Percentiles rank a stretch among this genome's conserved stretches.
These are phyloP conservation scores for Amanita jacksonii DNA, from an alignment of 768 basidiomycete species.

Conservation along the genomic window DNA sequence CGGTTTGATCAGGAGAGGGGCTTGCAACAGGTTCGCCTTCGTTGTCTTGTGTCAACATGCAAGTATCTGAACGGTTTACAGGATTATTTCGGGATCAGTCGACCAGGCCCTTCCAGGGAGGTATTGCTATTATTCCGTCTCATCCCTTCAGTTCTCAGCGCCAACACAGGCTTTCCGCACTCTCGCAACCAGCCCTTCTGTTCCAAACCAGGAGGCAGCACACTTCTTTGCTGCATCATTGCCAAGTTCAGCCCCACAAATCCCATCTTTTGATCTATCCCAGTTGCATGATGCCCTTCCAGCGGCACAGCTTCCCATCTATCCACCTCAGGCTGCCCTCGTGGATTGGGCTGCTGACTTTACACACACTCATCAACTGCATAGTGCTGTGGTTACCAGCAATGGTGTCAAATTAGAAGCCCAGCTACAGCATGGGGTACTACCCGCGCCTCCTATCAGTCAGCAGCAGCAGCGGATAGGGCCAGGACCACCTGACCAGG, in stretches of 20 bases:
- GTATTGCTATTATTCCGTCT: no score
- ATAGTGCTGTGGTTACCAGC: constrained; percentile 5
- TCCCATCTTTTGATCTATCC: constrained; percentile 48
- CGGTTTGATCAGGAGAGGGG: constrained; percentile 74
- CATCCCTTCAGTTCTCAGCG: neutral
- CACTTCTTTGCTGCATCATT: constrained; percentile 50
- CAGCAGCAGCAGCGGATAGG: neutral
- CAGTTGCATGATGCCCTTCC: constrained; percentile 44
- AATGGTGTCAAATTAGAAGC: neutral
- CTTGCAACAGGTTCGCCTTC: constrained; percentile 55
- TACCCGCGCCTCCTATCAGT: neutral
- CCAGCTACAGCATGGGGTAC: neutral
- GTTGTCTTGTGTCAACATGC: neutral
- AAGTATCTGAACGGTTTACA: constrained; percentile 18
- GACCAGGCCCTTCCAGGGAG: constrained; percentile 55
- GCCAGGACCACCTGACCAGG: neutral
- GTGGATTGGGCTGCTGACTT: constrained; percentile 63
- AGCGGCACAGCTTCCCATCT: constrained; percentile 15
- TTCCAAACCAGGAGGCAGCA: constrained; percentile 55
- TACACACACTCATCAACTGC: constrained; percentile 27
- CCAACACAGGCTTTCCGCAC: constrained; percentile 48
- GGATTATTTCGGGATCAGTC: constrained; percentile 57
- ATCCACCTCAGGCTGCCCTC: constrained; percentile 16
- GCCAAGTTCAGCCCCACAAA: constrained; percentile 22
- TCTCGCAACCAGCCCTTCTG: constrained; percentile 29